These are phyloP conservation scores for Furcasterigmium sp. DNA, from an alignment of 2,329 filamentous ascomycete species.

Conservation along the genomic window DNA sequence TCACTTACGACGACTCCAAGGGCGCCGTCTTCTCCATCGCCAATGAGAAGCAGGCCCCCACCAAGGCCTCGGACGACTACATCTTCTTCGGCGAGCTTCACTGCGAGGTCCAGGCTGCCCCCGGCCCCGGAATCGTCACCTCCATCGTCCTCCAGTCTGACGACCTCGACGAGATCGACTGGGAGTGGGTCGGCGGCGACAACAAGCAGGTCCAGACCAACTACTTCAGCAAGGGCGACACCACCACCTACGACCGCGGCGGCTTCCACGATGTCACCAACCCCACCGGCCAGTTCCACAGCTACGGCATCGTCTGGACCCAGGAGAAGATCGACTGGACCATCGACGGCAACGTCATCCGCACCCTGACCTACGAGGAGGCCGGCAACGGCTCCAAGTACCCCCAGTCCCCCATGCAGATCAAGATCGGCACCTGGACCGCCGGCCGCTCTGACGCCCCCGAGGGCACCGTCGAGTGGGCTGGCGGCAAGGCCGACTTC, in stretches of 20 bases:
- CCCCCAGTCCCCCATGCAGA: constrained; percentile 69
- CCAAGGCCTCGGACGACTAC: constrained; percentile 76
- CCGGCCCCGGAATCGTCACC: constrained; percentile 82
- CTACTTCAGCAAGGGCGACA: constrained; percentile 74
- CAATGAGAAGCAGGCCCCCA: constrained; percentile 59
- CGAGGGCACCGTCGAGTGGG: constrained; percentile 67
- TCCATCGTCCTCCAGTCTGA: constrained; percentile 87
- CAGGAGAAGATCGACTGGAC: constrained; percentile 57
- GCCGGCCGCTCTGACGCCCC: constrained; percentile 52
- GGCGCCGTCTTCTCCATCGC: constrained; percentile 63
- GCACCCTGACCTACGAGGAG: constrained; percentile 59
- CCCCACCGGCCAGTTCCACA: constrained; percentile 55
- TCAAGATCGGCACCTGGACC: constrained; percentile 66
- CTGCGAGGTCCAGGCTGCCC: constrained; percentile 70
- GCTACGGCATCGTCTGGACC: constrained; percentile 66
- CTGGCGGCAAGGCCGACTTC: constrained; percentile 55
- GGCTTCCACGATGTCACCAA: constrained; percentile 52
- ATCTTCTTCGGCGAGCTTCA: constrained; percentile 95
- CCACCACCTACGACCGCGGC: constrained; percentile 65
- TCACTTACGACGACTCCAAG: constrained; percentile 38
- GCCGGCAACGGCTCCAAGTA: constrained; percentile 54
- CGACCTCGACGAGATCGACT: constrained; percentile 89
- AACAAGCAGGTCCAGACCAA: constrained; percentile 75
- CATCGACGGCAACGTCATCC: constrained; percentile 56
- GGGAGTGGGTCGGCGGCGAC: constrained; percentile 87